Percentiles rank a stretch among this genome's conserved stretches.
Conservation (phyloP, 345 rosid genomes). For the Eutrema yunnanense region DNA sequence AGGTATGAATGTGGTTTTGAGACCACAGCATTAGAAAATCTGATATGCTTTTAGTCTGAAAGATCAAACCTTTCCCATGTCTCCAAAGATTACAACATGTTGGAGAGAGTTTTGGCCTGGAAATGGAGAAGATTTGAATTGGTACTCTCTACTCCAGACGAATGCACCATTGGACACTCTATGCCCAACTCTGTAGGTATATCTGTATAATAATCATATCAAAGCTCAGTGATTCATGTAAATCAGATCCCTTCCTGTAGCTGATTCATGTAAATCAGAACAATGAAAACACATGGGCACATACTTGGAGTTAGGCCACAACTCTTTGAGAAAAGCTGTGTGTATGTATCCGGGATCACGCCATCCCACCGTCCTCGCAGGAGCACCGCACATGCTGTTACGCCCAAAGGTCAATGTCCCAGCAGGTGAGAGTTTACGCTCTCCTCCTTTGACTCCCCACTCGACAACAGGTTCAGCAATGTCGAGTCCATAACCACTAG, state of each 20-base stretch:
- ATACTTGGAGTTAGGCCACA: conserved; percentile 60
- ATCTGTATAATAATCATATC: conserved; percentile 33
- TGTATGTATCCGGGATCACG: conserved; percentile 80
- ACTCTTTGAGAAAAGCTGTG: conserved; percentile 59
- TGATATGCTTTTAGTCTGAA: conserved; percentile 1
- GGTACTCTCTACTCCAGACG: conserved; percentile 57
- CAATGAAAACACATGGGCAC: neutral
- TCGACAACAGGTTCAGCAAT: conserved; percentile 61
- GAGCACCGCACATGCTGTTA: conserved; percentile 59
- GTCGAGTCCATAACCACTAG: conserved; percentile 58
- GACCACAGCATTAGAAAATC: conserved; percentile 15
- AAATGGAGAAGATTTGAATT: conserved; percentile 62
- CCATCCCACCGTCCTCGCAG: conserved; percentile 77
- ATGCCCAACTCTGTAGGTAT: conserved; percentile 61
- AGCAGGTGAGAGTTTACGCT: conserved; percentile 41
- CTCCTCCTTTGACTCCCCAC: conserved; percentile 54
- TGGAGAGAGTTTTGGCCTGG: conserved; percentile 68
- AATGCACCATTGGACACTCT: conserved; percentile 37
- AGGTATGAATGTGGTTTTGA: neutral
- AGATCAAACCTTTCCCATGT: conserved; percentile 77
- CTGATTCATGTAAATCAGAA: neutral
- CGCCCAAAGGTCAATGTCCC: conserved; percentile 54
- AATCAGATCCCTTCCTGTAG: neutral
- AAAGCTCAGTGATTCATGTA: neutral
- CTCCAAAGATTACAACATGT: conserved; percentile 65